Evolutionary conservation across 2,329 filamentous ascomycete species (phyloP).

Genomic region (Neonectria punicea): DNA sequence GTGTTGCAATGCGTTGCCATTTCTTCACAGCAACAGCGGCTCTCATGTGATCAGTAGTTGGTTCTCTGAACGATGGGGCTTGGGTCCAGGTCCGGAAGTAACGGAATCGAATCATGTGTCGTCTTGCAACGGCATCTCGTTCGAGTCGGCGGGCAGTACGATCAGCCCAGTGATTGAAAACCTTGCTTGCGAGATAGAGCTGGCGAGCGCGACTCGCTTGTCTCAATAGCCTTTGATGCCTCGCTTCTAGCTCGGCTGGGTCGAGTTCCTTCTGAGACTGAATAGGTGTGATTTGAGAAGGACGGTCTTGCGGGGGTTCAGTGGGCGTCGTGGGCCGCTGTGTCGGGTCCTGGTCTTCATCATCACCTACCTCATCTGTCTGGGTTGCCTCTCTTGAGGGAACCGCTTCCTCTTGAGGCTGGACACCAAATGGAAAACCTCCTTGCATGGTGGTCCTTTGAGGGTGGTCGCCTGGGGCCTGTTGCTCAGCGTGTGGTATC

Average conservation of each 20-base stretch:
- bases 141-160: conserved; percentile 72
- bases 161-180: conserved; percentile 68
- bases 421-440: not conserved
- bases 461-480: not conserved
- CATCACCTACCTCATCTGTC: not conserved
- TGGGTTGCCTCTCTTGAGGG: not conserved
- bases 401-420: not conserved
- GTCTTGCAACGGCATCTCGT: conserved; percentile 73
- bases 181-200: conserved; percentile 64
- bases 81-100: conserved; percentile 52
- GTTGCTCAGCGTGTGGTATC: not conserved
- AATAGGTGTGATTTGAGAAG: conserved; percentile 1
- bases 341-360: conserved; percentile 1
- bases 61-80: conserved; percentile 45
- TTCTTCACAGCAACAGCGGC: conserved; percentile 47
- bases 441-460: not conserved
- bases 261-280: conserved; percentile 10
- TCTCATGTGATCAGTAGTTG: conserved; percentile 45
- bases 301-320: not conserved
- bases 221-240: conserved; percentile 45
- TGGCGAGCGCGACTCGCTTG: conserved; percentile 73
- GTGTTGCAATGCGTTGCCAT: conserved; percentile 44
- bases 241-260: conserved; percentile 23
- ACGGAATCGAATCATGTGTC: conserved; percentile 73
- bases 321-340: not conserved